Evolutionary conservation across 1,284 basidiomycete species (phyloP), one percentile per base, ranked within the genome.

Genomic region (Ceratobasidium sp.): DNA sequence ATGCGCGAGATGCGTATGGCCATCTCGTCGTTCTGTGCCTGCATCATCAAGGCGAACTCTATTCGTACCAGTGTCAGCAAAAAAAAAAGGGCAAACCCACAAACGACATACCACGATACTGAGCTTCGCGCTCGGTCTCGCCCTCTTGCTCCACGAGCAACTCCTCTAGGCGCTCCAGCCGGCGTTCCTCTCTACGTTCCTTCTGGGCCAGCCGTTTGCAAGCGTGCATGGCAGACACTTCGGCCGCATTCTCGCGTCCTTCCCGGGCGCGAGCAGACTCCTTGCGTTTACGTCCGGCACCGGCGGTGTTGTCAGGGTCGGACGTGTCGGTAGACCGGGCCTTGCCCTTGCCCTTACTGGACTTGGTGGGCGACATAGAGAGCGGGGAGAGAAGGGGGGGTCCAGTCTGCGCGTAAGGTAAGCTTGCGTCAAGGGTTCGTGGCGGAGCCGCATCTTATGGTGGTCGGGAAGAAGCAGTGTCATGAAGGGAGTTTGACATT

Each of bases 71-170:
- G 18, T 23, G 23, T n/a, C 8, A 30, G 50, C 30, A 12, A 2
- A 59, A 16, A 9, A 26, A 4, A 14, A 1, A 3, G 21, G 4
- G 30, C 2, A 14, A 26, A 43, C 16, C 23, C 10, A 26, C 14
- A 59, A 8, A 41, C 21, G 21, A 59, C 34, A 16, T 21, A 59
- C 57, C 14, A 1, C 39, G 57, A 16, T 36, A 41, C 18, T 39
- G 57, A 3, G 57, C n/a, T 36, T 39, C 57, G n/a, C 57, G 57
- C 36, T 41, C 57, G 34, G 36, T 36, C 39, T 59, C 57, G 57
- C 32, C 23, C 3, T 59, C 57, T 3, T 23, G 18, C 39, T 59
- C 57, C 10, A 59, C 57, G n/a, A 43, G 23, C 21, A 59, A 3
- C 6, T 21, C 32, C 18, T 36, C 39, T 14, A 16, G 21, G 16